Base-by-base conservation (phyloP, 345 rosid genomes). In the Populus euphratica region DNA sequence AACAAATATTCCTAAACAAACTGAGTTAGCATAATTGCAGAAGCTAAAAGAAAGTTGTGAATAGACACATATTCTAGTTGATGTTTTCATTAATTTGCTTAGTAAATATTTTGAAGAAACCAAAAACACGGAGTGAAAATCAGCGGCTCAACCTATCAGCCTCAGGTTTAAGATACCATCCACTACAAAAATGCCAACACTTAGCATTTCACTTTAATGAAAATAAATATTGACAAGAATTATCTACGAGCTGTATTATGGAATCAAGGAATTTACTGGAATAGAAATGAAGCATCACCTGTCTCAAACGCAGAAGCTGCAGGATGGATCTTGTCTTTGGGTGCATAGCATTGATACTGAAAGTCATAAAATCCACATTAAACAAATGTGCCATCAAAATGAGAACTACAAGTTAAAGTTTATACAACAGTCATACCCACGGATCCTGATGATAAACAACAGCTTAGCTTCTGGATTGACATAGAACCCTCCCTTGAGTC, bases 381-480 rank as follows among this genome's bases (percentile, higher is more conserved):
- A 59, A 23, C 14, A 59, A n/a, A 59, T 59, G 6, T 4, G 11
- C 29, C 29, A 59, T 9, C 23, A 59, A 59, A 10, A 3, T 23
- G 23, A 59, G 27, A 68, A 39, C 43, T 9, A 5, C 7, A 74
- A 38, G 29, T 13, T 10, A 43, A 74, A 36, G 1, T 17, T 74
- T 56, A 6, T 25, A 20, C 47, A 52, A 14, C 6, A 68, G 3
- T 16, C 79, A 52, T 38, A 76, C 79, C 79, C 79, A 25, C 79
- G 93, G 33, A 93, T 94, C 56, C 98, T 89, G 76, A 93, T 68
- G 68, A 93, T 90, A 72, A 91, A 94, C 83, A 94, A 47, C 3
- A 91, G 92, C 84, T 91, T 94, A 16, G 98, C 93, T 81, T 95
- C 98, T 23, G 99, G 98, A 41, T 89, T 88, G 20, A 93, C 99